phyloP scores from a whole-genome alignment of 257 asterid genomes.

The Petunia axillaris region DNA sequence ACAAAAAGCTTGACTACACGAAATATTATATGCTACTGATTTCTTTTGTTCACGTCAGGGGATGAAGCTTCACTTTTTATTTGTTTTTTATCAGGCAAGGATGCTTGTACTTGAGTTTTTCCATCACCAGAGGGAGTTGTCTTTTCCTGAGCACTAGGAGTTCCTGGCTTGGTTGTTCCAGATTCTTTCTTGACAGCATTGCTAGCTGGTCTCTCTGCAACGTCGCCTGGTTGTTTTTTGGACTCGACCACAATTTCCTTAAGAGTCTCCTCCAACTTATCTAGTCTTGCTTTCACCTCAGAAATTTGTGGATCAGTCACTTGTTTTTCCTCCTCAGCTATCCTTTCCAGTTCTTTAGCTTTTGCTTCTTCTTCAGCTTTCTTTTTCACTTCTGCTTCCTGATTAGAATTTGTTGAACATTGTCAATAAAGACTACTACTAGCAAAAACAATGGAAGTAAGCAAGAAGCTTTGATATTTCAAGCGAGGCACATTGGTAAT shows the following conservation, averaged over 20 bases:
- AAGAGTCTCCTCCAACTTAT: slow-evolving; percentile 67
- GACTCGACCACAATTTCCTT: slow-evolving; percentile 61
- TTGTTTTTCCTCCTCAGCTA: slow-evolving; percentile 60
- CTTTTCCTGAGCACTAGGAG: slow-evolving; percentile 25
- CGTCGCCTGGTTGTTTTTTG: slow-evolving; percentile 42
- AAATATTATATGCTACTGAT: neutral
- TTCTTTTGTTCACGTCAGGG: neutral
- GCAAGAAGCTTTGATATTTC: neutral
- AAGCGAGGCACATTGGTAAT: neutral
- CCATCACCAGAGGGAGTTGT: slow-evolving; percentile 31
- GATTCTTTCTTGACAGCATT: slow-evolving; percentile 29
- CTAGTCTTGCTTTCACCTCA: slow-evolving; percentile 78
- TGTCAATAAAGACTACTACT: neutral
- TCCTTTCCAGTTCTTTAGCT: slow-evolving; percentile 78
- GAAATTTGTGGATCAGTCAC: slow-evolving; percentile 64
- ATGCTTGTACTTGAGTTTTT: neutral
- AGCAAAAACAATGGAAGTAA: slow-evolving; percentile 18
- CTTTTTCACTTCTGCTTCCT: slow-evolving; percentile 77
- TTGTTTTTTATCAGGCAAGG: slow-evolving; percentile 22
- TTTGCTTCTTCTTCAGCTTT: slow-evolving; percentile 90
- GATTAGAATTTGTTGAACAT: slow-evolving; percentile 23
- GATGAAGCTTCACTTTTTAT: neutral
- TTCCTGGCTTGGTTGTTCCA: slow-evolving; percentile 32
- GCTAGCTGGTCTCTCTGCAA: slow-evolving; percentile 29
- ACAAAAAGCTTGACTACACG: neutral